Evolutionary conservation across 495 filamentous ascomycete species (phyloP), one percentile per base, ranked within the genome.

Genomic region (Evernia prunastri): DNA sequence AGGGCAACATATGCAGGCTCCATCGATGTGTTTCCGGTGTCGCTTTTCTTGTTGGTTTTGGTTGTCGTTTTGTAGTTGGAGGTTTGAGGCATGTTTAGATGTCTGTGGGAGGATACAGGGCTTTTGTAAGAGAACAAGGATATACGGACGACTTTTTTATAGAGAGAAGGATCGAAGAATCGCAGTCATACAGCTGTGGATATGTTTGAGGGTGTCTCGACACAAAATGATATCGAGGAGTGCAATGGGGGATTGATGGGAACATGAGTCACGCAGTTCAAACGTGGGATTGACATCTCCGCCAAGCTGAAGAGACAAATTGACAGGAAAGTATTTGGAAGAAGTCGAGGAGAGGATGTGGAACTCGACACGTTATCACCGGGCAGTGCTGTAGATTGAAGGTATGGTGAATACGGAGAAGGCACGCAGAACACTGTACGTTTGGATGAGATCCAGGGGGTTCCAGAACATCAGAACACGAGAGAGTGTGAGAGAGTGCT

Each of bases 341-440:
- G 31, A 6, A 3, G 15, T 37, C 36, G 29, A 31, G 15, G 8
- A 33, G 27, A 53, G 29, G 29, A 33, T 27, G 51, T 18, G 51
- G 51, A 2, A 35, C 4, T 20, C 10, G 13, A 33, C 8, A 9
- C 51, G 27, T 35, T 33, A 33, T 18, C 29, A 20, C 7, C 6
- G 29, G 51, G 51, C 51, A 33, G 51, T 54, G 51, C 51, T 20
- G 6, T 11, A 31, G 27, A 54, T 33, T 31, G 51, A 15, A 53
- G 49, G 49, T 25, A 33, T 18, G 10, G 5, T 33, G 27, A 33
- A n/a, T 20, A 33, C 29, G 51, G 51, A 10, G 15, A 33, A 54
- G 51, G 51, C 51, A 54, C 29, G 29, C 51, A 54, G 51, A 31
- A 54, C 51, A 20, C 51, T 54, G 51, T 29, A 27, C 47, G 47